Evolutionary conservation across 2,329 filamentous ascomycete species (phyloP), one percentile per base, ranked within the genome.

Genomic region (Exophiala sp.): DNA sequence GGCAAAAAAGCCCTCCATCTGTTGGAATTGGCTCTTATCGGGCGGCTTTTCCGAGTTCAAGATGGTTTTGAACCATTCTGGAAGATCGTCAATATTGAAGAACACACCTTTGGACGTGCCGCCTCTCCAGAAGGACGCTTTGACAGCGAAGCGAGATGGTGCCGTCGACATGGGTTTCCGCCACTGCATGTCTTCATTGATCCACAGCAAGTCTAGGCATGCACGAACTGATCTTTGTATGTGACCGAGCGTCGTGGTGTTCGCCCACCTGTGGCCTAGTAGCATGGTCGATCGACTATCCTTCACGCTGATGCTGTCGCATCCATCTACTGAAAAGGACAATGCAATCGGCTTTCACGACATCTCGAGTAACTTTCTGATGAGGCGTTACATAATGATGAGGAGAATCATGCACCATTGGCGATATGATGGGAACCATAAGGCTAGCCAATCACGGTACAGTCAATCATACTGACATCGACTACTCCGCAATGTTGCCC

Each of bases 91-190:
- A 21, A 72, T 65, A 14, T 77, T 72, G 66, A 86, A 78, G 60
- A 88, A 77, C 32, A 88, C 73, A 11, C 82, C 85, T 55, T 84
- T 80, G 12, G 85, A 87, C n/a, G 85, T 88, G 21, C 86, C 85
- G 47, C 85, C 84, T 43, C 85, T 81, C 65, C 84, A 85, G 68
- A 85, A 86, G 40, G 80, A 73, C 7, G 82, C 82, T 39, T 49
- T 52, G n/a, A 58, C 55, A 18, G 55, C 52, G 8, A 16, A 33
- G 5, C 39, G 44, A 20, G 55, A 47, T 20, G 47, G 35, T 20
- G 36, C 18, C 11, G 51, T 35, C n/a, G 52, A 14, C 55, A 58
- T 52, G 16, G 32, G 10, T 43, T 40, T 36, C 35, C 29, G 45
- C 5, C 29, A 43, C 10, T 9, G 24, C 6, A 36, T 9, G 16